Evolutionary conservation across 352 stramenopile species (phyloP).

Genomic region (Phytophthora brassicae): DNA sequence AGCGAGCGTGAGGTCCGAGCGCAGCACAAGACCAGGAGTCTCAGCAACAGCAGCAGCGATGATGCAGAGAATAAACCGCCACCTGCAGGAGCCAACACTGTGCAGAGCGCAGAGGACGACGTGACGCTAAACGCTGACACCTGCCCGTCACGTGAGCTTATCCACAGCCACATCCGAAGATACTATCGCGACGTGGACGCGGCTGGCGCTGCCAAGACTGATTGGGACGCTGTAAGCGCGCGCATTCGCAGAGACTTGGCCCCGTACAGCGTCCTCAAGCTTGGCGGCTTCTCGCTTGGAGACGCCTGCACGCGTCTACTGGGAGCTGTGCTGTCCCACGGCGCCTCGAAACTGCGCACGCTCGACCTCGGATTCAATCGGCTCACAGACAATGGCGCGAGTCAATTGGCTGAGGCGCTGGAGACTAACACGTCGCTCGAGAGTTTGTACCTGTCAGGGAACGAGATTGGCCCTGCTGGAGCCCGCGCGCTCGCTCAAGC

Average conservation of each 20-base stretch:
- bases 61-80: constrained; percentile 37
- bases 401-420: constrained; percentile 55
- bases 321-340: constrained; percentile 47
- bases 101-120: constrained; percentile 3
- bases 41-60: constrained; percentile 16
- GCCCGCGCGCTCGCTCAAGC: constrained; percentile 48
- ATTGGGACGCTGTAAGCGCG: constrained; percentile 43
- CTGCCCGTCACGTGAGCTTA: constrained; percentile 62
- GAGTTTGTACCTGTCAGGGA: constrained; percentile 79
- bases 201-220: constrained; percentile 13
- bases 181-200: constrained; percentile 57
- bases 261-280: constrained; percentile 68
- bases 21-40: constrained; percentile 12
- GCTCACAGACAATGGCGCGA: constrained; percentile 69
- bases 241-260: constrained; percentile 57
- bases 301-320: constrained; percentile 64
- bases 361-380: constrained; percentile 83
- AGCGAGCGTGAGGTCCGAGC: constrained; percentile 41
- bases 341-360: constrained; percentile 46
- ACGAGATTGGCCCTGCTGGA: constrained; percentile 71
- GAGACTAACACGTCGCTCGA: constrained; percentile 64
- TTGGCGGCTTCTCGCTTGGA: constrained; percentile 78
- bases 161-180: constrained; percentile 55
- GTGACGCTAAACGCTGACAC: constrained; percentile 9
- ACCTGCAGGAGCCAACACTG: constrained; percentile 1